Conservation (phyloP, 768 basidiomycete species). For the Trametes maxima region DNA sequence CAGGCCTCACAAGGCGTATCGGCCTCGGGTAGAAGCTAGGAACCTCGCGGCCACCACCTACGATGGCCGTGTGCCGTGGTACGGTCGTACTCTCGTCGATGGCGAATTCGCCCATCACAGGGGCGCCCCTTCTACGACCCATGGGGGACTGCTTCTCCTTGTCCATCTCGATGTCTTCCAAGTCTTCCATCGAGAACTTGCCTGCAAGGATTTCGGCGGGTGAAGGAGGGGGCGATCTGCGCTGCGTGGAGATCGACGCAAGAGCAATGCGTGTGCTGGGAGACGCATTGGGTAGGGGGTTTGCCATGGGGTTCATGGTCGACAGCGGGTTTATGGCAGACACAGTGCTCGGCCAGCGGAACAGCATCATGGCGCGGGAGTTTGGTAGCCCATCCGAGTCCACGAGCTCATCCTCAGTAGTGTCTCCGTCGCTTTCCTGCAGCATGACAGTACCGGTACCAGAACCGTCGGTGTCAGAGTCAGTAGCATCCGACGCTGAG, state of each 20-base stretch:
- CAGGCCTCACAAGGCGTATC: conserved; percentile 7
- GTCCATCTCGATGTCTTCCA: conserved; percentile 33
- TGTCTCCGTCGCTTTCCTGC: conserved; percentile 64
- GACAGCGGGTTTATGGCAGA: conserved; percentile 71
- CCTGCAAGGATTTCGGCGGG: conserved; percentile 73
- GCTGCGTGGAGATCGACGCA: conserved; percentile 32
- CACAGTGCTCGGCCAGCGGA: conserved; percentile 63
- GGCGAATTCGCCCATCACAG: conserved; percentile 44
- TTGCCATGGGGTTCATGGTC: conserved; percentile 60
- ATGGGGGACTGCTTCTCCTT: conserved; percentile 9
- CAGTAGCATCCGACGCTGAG: conserved; percentile 48
- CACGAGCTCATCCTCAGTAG: conserved; percentile 85
- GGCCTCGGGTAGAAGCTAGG: conserved; percentile 24
- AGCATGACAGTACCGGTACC: conserved; percentile 32
- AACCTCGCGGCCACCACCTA: conserved; percentile 10
- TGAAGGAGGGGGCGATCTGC: conserved; percentile 49
- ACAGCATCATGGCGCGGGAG: conserved; percentile 72
- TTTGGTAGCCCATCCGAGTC: conserved; percentile 73
- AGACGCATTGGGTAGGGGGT: conserved; percentile 21
- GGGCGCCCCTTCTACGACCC: conserved; percentile 24
- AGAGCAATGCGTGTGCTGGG: conserved; percentile 32
- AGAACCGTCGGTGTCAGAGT: conserved; percentile 41
- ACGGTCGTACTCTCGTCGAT: not conserved
- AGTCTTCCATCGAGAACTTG: conserved; percentile 47
- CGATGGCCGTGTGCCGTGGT: conserved; percentile 10